These are phyloP conservation scores for Oligophagozyma castellii DNA, from an alignment of 1,139 yeast genomes.

Conservation along the genomic window DNA sequence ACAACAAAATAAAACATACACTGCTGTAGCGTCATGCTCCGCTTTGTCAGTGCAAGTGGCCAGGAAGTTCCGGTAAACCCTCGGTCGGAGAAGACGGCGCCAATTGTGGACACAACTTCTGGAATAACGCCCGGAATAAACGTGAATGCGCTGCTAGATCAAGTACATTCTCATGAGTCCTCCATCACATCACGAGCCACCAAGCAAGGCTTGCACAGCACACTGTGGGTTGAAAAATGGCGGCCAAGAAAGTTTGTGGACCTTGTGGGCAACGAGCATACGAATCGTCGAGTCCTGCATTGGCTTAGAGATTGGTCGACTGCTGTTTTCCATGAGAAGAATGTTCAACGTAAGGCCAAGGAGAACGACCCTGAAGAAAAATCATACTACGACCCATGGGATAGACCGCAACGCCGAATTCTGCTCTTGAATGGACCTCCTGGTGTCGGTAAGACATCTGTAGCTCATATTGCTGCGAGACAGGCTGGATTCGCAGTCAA, in stretches of 20 bases:
- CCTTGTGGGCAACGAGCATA: conserved; percentile 67
- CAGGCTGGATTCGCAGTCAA: conserved; percentile 72
- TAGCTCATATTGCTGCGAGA: conserved; percentile 71
- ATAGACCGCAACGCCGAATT: conserved; percentile 60
- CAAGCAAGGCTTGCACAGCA: conserved; percentile 6
- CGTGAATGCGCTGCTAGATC: conserved; percentile 24
- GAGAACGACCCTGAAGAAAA: conserved; percentile 2
- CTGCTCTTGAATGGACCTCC: conserved; percentile 82
- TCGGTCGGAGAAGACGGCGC: too few relatives aligned
- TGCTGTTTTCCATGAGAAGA: conserved; percentile 40
- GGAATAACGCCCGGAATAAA: too few relatives aligned
- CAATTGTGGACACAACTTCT: too few relatives aligned
- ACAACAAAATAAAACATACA: too few relatives aligned
- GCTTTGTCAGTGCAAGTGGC: too few relatives aligned
- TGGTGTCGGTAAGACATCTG: conserved; percentile 90
- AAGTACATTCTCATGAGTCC: conserved; percentile 13
- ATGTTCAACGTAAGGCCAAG: conserved; percentile 3
- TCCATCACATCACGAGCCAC: conserved; percentile 4
- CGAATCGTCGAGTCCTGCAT: conserved; percentile 53
- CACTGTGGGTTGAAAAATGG: conserved; percentile 72
- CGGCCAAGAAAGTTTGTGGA: conserved; percentile 63
- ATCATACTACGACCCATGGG: conserved; percentile 34
- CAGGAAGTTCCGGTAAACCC: too few relatives aligned
- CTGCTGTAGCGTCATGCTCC: too few relatives aligned
- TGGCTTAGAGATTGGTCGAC: conserved; percentile 81